Evolutionary conservation across 257 asterid genomes (phyloP), one percentile per base, ranked within the genome.

Genomic region (Euphrasia confusa): DNA sequence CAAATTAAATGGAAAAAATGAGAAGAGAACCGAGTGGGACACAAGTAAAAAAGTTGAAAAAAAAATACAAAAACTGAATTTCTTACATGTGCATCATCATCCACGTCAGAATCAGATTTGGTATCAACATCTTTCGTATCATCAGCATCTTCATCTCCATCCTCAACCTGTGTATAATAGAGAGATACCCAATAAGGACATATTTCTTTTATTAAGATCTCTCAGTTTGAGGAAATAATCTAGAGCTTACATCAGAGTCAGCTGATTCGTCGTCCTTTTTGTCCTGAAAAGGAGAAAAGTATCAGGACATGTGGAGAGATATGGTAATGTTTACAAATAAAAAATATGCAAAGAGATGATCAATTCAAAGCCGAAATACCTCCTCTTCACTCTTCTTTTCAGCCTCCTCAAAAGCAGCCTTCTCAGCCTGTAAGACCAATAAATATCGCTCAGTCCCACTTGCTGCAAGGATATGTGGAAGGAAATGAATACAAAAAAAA

Each of bases 361-460:
- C 32, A 6, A 15, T 12, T 42, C 35, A 4, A 33, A 55, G 30
- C 15, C 9, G 14, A 30, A 45, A 67, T 83, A 87, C 97, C 95
- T 89, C 97, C 54, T 82, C 97, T 66, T 87, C 97, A 58, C 57
- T 87, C 89, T 85, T 85, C 85, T 92, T 92, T 61, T 93, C 96
- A 1, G 77, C 97, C 81, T 93, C 97, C 0, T 93, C 97, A 57
- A 89, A 93, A 60, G 95, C 94, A 71, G 92, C 87, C 78, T 87
- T 93, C 74, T 93, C 99, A 54, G 84, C 96, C 99, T 89, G 84
- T 63, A 77, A 53, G 63, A 27, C 54, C 63, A 70, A 33, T 42
- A 4, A 10, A 54, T 24, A 47, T 18, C 40, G 53, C 18, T 58
- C 7, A 1, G 10, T 15, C 5, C 14, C 8, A 28, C 17, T 9